A percentile compares a stretch with the other conserved stretches of the same genome.
Evolutionary conservation across 345 rosid genomes (phyloP).

Genomic region (Brassica rapa): DNA sequence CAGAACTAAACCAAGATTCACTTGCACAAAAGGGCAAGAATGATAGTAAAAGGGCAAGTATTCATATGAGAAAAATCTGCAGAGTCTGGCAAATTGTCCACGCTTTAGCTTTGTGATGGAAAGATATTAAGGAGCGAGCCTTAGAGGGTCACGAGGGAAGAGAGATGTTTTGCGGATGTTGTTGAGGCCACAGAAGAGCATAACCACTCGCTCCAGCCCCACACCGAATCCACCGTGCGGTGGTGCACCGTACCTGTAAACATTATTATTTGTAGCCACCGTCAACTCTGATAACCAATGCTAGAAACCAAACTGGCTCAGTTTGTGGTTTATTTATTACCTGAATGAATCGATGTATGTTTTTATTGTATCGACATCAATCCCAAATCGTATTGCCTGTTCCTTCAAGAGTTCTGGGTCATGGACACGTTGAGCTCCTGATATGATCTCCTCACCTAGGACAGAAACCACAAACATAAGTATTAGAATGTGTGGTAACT

Average conservation of each 20-base stretch:
- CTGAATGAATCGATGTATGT: conserved; percentile 88
- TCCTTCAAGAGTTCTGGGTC: conserved; percentile 66
- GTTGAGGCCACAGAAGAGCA: conserved; percentile 79
- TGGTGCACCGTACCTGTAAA: conserved; percentile 73
- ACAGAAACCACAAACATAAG: background rate
- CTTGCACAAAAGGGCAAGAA: conserved; percentile 1
- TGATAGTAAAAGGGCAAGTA: background rate
- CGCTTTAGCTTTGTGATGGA: background rate
- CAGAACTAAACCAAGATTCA: conserved; percentile 9
- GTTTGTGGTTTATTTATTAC: conserved; percentile 47
- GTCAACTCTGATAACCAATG: background rate
- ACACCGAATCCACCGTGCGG: conserved; percentile 94
- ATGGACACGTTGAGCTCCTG: conserved; percentile 96
- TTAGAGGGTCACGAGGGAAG: conserved; percentile 82
- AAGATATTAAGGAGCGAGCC: conserved; percentile 58
- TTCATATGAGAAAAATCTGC: conserved; percentile 11
- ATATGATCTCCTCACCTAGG: conserved; percentile 91
- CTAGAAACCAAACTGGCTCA: background rate
- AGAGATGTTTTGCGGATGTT: conserved; percentile 80
- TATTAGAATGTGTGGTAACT: background rate
- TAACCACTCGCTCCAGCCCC: conserved; percentile 83
- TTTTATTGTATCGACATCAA: conserved; percentile 73
- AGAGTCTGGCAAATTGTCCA: background rate
- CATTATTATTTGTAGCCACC: conserved; percentile 6
- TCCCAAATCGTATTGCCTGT: conserved; percentile 72